Evolutionary conservation across 2,329 filamentous ascomycete genomes (phyloP).

Genomic region (Ophiosphaerella herpotricha): DNA sequence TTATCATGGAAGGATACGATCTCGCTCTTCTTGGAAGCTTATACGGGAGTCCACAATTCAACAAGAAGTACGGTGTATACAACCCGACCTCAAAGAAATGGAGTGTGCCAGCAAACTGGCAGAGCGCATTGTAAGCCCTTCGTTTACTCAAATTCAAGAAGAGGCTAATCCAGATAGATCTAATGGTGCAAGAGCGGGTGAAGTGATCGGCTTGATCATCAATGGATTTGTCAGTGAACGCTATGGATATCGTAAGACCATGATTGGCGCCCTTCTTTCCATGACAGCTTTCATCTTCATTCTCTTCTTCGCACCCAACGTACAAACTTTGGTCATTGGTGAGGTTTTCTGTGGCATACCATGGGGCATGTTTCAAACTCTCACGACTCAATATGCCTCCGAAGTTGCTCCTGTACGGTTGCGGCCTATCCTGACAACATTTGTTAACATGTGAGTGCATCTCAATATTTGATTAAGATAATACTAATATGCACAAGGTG

Average conservation of each 20-base stretch:
- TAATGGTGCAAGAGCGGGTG: slow-evolving; percentile 51
- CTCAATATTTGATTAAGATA: background rate
- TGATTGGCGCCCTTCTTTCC: slow-evolving; percentile 47
- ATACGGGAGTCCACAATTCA: slow-evolving; percentile 57
- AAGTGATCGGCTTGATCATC: slow-evolving; percentile 51
- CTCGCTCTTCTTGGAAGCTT: slow-evolving; percentile 79
- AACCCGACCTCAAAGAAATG: slow-evolving; percentile 43
- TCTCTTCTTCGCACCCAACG: slow-evolving; percentile 52
- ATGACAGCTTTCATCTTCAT: slow-evolving; percentile 51
- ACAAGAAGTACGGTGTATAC: slow-evolving; percentile 48
- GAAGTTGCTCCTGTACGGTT: slow-evolving; percentile 71
- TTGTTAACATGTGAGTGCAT: slow-evolving; percentile 63
- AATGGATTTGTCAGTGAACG: slow-evolving; percentile 51
- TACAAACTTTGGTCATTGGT: slow-evolving; percentile 48
- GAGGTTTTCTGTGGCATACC: slow-evolving; percentile 53
- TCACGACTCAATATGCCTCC: slow-evolving; percentile 53
- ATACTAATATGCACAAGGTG: slow-evolving; percentile 47
- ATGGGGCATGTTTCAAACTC: slow-evolving; percentile 53
- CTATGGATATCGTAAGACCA: slow-evolving; percentile 51
- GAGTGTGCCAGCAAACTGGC: slow-evolving; percentile 49
- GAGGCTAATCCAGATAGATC: slow-evolving; percentile 41
- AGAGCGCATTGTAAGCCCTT: slow-evolving; percentile 45
- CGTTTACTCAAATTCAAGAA: slow-evolving; percentile 29
- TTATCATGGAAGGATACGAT: slow-evolving; percentile 87
- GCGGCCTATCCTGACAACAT: slow-evolving; percentile 61